Percentiles rank a stretch among this genome's conserved stretches.
These are phyloP conservation scores for Colletotrichum tropicale DNA, from an alignment of 2,329 filamentous ascomycete species.

Conservation along the genomic window DNA sequence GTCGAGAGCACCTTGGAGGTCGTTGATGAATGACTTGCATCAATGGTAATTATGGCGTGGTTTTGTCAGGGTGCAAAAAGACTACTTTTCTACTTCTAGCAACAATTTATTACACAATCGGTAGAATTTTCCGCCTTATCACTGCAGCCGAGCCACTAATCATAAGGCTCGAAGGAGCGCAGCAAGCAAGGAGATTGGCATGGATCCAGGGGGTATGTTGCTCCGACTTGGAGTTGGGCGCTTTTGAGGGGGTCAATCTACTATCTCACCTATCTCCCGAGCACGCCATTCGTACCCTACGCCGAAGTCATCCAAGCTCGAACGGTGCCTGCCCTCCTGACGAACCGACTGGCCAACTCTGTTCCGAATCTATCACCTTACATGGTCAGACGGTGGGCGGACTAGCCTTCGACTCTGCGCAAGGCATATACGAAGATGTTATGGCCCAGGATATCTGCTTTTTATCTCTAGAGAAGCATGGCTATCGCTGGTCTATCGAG, in stretches of 20 bases:
- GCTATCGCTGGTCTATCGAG: background rate
- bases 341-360: background rate
- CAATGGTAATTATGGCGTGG: too few species aligned
- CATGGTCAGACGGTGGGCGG: background rate
- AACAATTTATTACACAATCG: too few species aligned
- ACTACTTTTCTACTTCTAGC: too few species aligned
- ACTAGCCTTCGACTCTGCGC: background rate
- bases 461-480: background rate
- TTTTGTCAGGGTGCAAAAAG: too few species aligned
- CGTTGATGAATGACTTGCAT: too few species aligned
- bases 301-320: background rate
- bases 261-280: background rate
- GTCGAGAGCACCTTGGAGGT: too few species aligned
- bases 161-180: too few species aligned
- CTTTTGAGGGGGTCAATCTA: background rate
- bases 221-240: background rate
- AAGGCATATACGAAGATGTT: background rate
- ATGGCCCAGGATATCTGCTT: background rate
- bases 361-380: fast-evolving
- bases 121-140: too few species aligned
- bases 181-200: background rate
- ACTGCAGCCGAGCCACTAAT: too few species aligned
- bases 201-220: fast-evolving
- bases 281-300: background rate
- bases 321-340: background rate